phyloP scores from a whole-genome alignment of 2,329 filamentous ascomycete species.

The Alternaria burnsii region DNA sequence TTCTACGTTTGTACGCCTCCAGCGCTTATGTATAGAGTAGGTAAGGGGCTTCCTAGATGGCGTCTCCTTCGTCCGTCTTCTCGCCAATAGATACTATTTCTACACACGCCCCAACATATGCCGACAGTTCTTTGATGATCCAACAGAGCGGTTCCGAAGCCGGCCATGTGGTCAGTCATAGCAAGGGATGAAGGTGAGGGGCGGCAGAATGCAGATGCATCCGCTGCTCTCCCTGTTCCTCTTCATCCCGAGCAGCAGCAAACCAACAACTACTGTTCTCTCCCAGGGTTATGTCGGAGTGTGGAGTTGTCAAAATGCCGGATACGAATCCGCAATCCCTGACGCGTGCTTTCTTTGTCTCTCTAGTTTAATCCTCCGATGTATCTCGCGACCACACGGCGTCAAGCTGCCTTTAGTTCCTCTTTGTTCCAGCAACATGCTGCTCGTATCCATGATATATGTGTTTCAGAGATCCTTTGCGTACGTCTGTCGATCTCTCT shows the following conservation, averaged over 20 bases:
- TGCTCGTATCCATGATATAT: constrained; percentile 6
- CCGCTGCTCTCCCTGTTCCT: neutral
- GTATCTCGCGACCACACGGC: constrained; percentile 15
- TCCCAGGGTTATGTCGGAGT: constrained; percentile 9
- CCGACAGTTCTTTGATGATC: neutral
- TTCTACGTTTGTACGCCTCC: constrained; percentile 9
- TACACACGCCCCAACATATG: neutral
- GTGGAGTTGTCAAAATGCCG: constrained; percentile 16
- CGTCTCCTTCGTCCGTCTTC: constrained; percentile 3
- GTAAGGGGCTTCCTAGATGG: constrained; percentile 15
- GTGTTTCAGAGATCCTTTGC: constrained; percentile 20
- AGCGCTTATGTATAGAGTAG: constrained; percentile 14
- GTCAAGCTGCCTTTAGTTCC: constrained; percentile 12
- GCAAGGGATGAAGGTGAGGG: constrained; percentile 22
- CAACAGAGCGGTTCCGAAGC: constrained; percentile 3
- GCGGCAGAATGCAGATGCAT: constrained; percentile 28
- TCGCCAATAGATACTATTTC: constrained; percentile 13
- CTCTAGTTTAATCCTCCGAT: constrained; percentile 20
- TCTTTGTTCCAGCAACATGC: constrained; percentile 21
- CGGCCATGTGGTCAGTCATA: constrained; percentile 3
- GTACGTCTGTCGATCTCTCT: neutral
- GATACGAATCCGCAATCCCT: constrained; percentile 31
- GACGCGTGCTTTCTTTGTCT: constrained; percentile 40
- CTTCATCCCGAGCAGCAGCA: constrained; percentile 11
- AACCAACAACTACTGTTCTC: constrained; percentile 19